Evolutionary conservation across 768 basidiomycete species (phyloP).

Genomic region (Crucibulum laeve): DNA sequence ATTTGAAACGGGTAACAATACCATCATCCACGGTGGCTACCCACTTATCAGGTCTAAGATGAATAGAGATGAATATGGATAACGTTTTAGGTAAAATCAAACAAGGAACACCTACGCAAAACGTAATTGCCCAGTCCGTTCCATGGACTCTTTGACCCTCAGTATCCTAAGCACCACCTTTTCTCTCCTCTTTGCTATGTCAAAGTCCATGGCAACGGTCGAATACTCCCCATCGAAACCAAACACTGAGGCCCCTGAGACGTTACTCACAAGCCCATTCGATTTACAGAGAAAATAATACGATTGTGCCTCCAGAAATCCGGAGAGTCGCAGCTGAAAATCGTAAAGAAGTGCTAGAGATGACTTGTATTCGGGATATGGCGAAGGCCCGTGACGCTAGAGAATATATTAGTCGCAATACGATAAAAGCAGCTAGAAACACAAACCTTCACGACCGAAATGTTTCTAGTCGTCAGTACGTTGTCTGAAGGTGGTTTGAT

Average conservation of each 20-base stretch:
- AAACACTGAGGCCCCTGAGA: conserved; percentile 25
- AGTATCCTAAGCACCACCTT: conserved; percentile 21
- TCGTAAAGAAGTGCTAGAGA: conserved; percentile 21
- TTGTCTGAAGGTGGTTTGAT: conserved; percentile 1
- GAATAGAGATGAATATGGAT: background rate
- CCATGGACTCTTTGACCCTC: conserved; percentile 27
- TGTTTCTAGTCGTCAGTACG: too few relatives aligned
- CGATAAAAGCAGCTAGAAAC: background rate
- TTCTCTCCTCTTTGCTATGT: conserved; percentile 28
- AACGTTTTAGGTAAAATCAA: conserved; percentile 2
- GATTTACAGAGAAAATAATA: conserved; percentile 25
- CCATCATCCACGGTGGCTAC: background rate
- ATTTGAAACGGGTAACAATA: conserved; percentile 1
- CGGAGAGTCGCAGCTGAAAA: conserved; percentile 17
- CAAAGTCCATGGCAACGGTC: conserved; percentile 33
- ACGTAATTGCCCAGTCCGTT: conserved; percentile 26
- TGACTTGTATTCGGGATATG: conserved; percentile 31
- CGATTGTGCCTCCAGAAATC: conserved; percentile 31
- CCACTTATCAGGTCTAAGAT: background rate
- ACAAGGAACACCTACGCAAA: conserved; percentile 23
- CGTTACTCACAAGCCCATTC: background rate
- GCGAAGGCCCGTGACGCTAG: conserved; percentile 18
- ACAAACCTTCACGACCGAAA: conserved; percentile 3
- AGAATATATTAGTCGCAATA: background rate
- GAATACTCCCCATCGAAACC: conserved; percentile 50